Conservation (phyloP, 768 basidiomycete genomes). For the Chalciporus pseudorubinellus region DNA sequence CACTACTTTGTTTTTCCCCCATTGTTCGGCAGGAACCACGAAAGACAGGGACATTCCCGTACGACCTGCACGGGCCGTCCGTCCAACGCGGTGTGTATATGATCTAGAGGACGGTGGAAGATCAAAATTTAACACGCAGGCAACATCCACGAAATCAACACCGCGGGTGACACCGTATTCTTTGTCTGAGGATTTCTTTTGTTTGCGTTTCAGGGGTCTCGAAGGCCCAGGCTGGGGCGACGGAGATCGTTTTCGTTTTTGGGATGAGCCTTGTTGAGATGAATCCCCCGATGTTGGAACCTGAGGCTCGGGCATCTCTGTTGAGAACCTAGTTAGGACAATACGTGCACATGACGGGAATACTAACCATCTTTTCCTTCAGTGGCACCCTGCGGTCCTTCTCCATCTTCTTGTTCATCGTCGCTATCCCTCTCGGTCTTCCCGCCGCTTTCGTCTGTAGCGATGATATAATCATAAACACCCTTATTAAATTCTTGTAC, state of each 20-base stretch:
- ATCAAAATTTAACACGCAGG: slow-evolving; percentile 98
- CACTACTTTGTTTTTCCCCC: slow-evolving; percentile 75
- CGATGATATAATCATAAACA: slow-evolving; percentile 97
- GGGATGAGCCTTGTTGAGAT: slow-evolving; percentile 17
- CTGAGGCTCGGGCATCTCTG: slow-evolving; percentile 47
- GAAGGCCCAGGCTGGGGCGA: slow-evolving; percentile 37
- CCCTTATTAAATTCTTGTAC: slow-evolving; percentile 99
- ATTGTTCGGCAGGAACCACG: slow-evolving; percentile 66
- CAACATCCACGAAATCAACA: slow-evolving; percentile 94
- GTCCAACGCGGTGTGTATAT: slow-evolving; percentile 94
- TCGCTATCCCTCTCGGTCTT: slow-evolving; percentile 51
- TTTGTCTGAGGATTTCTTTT: slow-evolving; percentile 51
- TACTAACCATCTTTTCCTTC: slow-evolving; percentile 33
- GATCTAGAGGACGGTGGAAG: slow-evolving; percentile 83
- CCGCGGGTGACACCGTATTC: slow-evolving; percentile 96
- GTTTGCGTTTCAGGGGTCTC: slow-evolving; percentile 53
- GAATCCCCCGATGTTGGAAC: slow-evolving; percentile 11
- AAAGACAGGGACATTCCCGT: slow-evolving; percentile 91
- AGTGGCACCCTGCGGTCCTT: slow-evolving; percentile 14
- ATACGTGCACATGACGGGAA: neutral
- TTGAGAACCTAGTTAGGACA: slow-evolving; percentile 26
- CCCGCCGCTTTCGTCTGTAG: slow-evolving; percentile 84
- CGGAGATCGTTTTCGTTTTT: slow-evolving; percentile 59
- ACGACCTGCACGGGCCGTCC: slow-evolving; percentile 94
- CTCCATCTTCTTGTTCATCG: slow-evolving; percentile 41